These are phyloP conservation scores for Boehmeria nivea DNA, from an alignment of 306 rosid genomes.

Conservation along the genomic window DNA sequence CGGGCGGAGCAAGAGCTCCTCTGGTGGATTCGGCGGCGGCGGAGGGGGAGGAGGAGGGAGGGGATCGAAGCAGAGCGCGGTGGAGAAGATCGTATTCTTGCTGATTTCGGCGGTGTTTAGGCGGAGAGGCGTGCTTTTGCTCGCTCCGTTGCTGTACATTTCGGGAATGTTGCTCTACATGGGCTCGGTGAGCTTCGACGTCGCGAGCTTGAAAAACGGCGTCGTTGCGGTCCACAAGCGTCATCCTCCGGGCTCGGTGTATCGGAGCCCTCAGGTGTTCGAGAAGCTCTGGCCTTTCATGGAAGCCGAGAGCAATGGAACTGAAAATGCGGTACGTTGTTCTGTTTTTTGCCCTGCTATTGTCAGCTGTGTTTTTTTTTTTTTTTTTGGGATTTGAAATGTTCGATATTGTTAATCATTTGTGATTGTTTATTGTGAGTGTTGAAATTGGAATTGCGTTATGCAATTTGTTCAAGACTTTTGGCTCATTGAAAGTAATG, in stretches of 20 bases:
- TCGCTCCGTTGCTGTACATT: constrained; percentile 83
- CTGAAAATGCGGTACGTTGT: constrained; percentile 48
- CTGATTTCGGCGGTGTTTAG: constrained; percentile 62
- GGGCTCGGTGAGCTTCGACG: constrained; percentile 78
- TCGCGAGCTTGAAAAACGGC: constrained; percentile 46
- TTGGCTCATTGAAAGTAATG: too few relatives aligned
- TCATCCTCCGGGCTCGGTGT: constrained; percentile 64
- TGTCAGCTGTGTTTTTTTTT: not conserved
- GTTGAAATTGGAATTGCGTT: too few relatives aligned
- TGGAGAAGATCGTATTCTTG: constrained; percentile 50
- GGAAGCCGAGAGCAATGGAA: constrained; percentile 43
- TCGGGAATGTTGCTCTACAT: constrained; percentile 82
- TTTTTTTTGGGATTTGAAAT: not conserved
- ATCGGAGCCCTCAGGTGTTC: constrained; percentile 80
- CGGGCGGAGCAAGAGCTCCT: constrained; percentile 44
- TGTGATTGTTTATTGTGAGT: too few relatives aligned
- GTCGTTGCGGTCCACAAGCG: constrained; percentile 59
- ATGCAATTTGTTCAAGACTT: too few relatives aligned
- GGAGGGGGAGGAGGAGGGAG: constrained; percentile 3
- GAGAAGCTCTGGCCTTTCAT: constrained; percentile 74
- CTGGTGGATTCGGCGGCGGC: constrained; percentile 6
- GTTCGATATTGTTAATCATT: too few relatives aligned
- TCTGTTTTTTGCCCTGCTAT: not conserved
- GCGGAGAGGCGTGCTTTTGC: constrained; percentile 70
- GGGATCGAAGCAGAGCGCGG: constrained; percentile 39